Base-by-base conservation (phyloP, 345 rosid genomes). In the Brassica carinata region DNA sequence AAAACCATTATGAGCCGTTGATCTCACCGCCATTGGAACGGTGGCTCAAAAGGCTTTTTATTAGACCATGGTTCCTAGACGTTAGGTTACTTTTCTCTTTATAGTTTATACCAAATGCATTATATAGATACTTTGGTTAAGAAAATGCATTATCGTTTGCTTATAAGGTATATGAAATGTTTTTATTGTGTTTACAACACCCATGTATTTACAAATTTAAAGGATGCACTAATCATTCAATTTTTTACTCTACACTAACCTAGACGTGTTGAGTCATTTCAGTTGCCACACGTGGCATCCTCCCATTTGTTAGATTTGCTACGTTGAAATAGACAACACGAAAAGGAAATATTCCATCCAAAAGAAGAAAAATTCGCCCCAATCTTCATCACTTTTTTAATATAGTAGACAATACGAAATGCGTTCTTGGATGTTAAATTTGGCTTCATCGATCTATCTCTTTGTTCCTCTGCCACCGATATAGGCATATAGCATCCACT, bases 321-420 rank as follows among this genome's bases (percentile, higher is more conserved):
- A 61, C 17, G 9, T n/a, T 23, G 75, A 74, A 73, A 62, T 51
- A 2, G 79, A 80, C 75, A 80, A 74, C 59, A 66, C 45, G 26
- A 5, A 23, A 63, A 69, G 79, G 45, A 33, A 74, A 74, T 68
- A 69, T 68, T 68, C 75, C 79, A 74, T 33, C 79, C 75, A 80
- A 69, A 74, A 80, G 79, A 80, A 69, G 79, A 74, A 74, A 79
- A 48, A 74, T 69, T 80, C 71, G 69, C 45, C 31, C 23, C 61
- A 74, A 74, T 80, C 79, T 69, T 74, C 31, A 15, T 73, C 51
- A 40, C 65, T 30, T 74, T 79, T 40, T 23, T 23, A 23, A 23
- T 23, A 23, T 2, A 40, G 2, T 40, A 9, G 48, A 40, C 13
- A 10, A 40, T 10, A 40, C 48, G 48, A 45, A 45, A 7, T 72